A percentile compares a stretch with the other conserved stretches of the same genome.
These are phyloP conservation scores for Stemphylium vesicarium DNA, from an alignment of 2,329 filamentous ascomycete genomes.

Conservation along the genomic window DNA sequence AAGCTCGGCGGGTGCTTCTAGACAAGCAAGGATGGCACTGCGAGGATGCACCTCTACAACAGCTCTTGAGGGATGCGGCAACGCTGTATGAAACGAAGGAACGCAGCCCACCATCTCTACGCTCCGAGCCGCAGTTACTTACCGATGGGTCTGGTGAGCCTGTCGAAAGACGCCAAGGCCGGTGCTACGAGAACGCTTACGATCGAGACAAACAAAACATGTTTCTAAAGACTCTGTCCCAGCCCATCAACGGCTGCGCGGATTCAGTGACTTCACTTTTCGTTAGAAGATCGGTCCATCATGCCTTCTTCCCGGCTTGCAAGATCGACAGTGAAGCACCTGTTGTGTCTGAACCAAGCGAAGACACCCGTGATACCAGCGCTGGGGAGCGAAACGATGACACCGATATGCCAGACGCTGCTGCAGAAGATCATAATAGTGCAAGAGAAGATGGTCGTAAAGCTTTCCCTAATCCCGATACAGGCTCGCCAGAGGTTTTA, in stretches of 20 bases:
- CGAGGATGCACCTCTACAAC: not conserved
- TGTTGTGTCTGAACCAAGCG: not conserved
- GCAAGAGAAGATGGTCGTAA: not conserved
- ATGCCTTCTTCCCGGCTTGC: not conserved
- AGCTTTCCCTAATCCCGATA: not conserved
- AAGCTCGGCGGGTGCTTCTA: not conserved
- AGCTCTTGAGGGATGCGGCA: not conserved
- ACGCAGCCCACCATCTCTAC: not conserved
- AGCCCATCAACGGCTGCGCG: not conserved
- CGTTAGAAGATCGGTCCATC: not conserved
- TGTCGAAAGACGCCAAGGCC: not conserved
- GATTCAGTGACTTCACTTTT: not conserved
- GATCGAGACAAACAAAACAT: not conserved
- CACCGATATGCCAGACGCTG: not conserved
- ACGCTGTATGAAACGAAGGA: not conserved
- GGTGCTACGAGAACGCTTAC: not conserved
- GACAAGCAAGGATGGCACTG: not conserved
- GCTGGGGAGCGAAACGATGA: not conserved
- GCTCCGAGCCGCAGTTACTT: not conserved
- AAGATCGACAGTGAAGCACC: not conserved
- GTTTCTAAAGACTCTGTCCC: not conserved
- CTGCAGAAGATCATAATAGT: too few species aligned
- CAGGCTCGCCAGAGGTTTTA: not conserved
- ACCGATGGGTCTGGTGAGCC: not conserved
- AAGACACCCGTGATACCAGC: not conserved